Conservation (phyloP, 2,329 filamentous ascomycete genomes). For the Penicillium freii region DNA sequence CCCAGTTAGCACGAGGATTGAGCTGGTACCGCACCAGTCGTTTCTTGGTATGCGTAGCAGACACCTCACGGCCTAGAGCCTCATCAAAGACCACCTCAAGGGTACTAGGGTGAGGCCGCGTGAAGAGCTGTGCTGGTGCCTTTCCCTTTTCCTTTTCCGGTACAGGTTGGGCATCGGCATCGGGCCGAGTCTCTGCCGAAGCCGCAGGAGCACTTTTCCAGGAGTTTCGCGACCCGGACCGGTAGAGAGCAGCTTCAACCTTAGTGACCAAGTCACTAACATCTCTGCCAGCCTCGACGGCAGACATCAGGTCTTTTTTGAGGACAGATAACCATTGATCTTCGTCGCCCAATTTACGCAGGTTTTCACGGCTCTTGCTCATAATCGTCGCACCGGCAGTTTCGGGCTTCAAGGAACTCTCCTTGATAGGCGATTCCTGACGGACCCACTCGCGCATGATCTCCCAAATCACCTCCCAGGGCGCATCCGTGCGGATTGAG, state of each 20-base stretch:
- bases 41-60: constrained; percentile 51
- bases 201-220: not conserved
- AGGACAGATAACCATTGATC: constrained; percentile 33
- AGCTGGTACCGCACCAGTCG: constrained; percentile 82
- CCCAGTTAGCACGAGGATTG: constrained; percentile 92
- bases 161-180: not conserved
- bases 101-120: constrained; percentile 36
- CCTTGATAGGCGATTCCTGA: constrained; percentile 75
- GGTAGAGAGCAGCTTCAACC: constrained; percentile 47
- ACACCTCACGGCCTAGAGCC: constrained; percentile 65
- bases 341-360: constrained; percentile 31
- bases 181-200: not conserved
- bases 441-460: constrained; percentile 88
- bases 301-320: constrained; percentile 38
- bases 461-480: constrained; percentile 87
- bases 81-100: constrained; percentile 77
- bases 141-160: not conserved
- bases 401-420: constrained; percentile 65
- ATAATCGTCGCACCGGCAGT: constrained; percentile 72
- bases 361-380: constrained; percentile 41
- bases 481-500: constrained; percentile 89
- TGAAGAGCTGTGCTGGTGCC: constrained; percentile 10
- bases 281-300: constrained; percentile 35
- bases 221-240: constrained; percentile 30
- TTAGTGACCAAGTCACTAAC: constrained; percentile 42